A percentile compares a stretch with the other conserved stretches of the same genome.
These are phyloP conservation scores for Globisporangium alternatum DNA, from an alignment of 352 stramenopile species.

Conservation along the genomic window DNA sequence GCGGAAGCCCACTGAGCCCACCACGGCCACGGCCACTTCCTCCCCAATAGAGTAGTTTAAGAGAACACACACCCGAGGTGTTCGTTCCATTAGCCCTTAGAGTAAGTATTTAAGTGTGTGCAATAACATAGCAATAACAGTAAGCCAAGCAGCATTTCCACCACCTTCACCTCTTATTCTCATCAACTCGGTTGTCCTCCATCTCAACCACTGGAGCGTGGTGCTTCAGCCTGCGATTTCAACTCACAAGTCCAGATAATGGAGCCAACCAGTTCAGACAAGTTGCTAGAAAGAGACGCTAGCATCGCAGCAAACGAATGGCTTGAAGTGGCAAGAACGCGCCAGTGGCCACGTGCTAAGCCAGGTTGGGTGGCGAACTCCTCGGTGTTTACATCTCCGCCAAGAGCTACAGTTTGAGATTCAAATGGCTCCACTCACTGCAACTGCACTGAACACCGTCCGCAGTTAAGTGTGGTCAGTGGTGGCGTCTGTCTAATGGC, in stretches of 20 bases:
- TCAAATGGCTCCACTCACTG: background rate
- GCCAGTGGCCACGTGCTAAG: no score
- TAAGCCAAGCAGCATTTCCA: background rate
- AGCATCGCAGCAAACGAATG: background rate
- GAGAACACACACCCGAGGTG: background rate
- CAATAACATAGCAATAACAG: background rate
- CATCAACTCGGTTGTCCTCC: background rate
- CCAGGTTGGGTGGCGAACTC: no score
- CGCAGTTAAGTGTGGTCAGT: background rate
- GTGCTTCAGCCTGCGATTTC: background rate
- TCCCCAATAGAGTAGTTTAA: background rate
- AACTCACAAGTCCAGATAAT: constrained; percentile 3
- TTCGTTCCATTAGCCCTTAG: background rate
- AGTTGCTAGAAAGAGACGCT: no score
- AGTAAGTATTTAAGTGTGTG: constrained; percentile 1
- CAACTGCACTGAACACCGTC: background rate
- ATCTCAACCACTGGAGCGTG: background rate
- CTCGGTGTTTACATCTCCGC: no score
- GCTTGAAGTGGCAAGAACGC: background rate
- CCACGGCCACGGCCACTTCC: background rate
- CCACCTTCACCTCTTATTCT: background rate
- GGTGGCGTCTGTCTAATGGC: background rate
- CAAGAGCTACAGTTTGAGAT: background rate
- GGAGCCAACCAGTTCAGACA: constrained; percentile 1
- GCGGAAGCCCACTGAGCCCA: no score